Percentiles rank a stretch among this genome's conserved stretches.
Conservation (phyloP, 1,284 basidiomycete genomes). For the Xerocomus amazonicus region DNA sequence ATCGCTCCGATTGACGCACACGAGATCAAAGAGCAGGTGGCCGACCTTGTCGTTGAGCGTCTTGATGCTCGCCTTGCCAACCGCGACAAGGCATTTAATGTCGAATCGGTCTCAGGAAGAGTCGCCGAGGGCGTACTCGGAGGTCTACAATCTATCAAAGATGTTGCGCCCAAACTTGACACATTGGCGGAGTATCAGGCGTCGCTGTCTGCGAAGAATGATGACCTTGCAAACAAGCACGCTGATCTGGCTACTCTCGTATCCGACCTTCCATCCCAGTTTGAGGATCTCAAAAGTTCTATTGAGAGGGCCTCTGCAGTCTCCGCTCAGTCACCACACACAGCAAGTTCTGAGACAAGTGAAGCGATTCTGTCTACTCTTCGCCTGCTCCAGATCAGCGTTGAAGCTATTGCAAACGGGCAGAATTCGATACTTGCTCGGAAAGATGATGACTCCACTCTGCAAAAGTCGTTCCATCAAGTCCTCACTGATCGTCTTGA, state of each 20-base stretch:
- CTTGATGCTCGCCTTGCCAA: conserved; percentile 74
- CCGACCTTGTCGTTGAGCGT: conserved; percentile 78
- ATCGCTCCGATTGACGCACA: conserved; percentile 75
- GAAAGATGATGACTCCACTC: conserved; percentile 43
- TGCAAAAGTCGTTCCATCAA: conserved; percentile 42
- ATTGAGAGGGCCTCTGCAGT: conserved; percentile 26
- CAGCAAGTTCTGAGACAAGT: conserved; percentile 31
- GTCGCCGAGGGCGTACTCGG: conserved; percentile 52
- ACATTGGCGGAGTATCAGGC: conserved; percentile 43
- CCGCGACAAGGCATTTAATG: conserved; percentile 64
- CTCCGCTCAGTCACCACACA: conserved; percentile 3
- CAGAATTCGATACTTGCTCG: conserved; percentile 46
- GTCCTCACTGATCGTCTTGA: conserved; percentile 51
- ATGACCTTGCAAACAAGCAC: conserved; percentile 34
- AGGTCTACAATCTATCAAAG: conserved; percentile 46
- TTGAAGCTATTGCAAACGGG: conserved; percentile 42
- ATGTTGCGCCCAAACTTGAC: conserved; percentile 38
- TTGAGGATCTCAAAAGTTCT: conserved; percentile 41
- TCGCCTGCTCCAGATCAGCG: conserved; percentile 41
- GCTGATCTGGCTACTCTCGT: conserved; percentile 37
- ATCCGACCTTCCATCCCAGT: conserved; percentile 41
- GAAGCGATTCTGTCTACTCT: conserved; percentile 28
- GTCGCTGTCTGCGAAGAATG: conserved; percentile 38
- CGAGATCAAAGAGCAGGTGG: conserved; percentile 81
- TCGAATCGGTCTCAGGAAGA: conserved; percentile 54